These are phyloP conservation scores for Ascochyta clinopodiicola DNA, from an alignment of 2,329 filamentous ascomycete genomes.

Conservation along the genomic window DNA sequence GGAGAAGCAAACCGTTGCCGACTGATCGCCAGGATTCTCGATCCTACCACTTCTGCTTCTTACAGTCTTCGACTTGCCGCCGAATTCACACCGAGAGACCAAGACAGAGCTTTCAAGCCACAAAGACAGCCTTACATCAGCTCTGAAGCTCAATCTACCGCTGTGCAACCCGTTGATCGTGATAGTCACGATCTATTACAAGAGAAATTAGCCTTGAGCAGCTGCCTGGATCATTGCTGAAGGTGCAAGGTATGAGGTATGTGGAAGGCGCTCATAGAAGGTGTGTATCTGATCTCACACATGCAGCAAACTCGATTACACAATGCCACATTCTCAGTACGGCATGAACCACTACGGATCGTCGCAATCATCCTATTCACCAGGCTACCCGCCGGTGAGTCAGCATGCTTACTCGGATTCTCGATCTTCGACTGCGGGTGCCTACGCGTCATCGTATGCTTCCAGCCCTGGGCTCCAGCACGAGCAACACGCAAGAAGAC, in stretches of 20 bases:
- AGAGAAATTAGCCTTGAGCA: conserved; percentile 28
- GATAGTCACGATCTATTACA: conserved; percentile 30
- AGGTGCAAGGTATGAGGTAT: conserved; percentile 51
- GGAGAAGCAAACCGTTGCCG: conserved; percentile 6
- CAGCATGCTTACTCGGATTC: conserved; percentile 40
- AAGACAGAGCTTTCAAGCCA: neutral
- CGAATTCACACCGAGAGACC: neutral
- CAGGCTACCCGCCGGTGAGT: conserved; percentile 40
- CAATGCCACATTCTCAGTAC: conserved; percentile 51
- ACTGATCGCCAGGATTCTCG: conserved; percentile 18
- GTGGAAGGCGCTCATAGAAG: neutral
- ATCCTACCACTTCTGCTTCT: conserved; percentile 18
- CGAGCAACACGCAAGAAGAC: conserved; percentile 35
- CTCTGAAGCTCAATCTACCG: neutral
- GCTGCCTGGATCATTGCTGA: conserved; percentile 29
- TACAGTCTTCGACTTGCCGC: neutral
- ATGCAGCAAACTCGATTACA: conserved; percentile 47
- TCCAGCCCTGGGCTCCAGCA: conserved; percentile 35
- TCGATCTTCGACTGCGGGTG: conserved; percentile 33
- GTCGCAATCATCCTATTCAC: conserved; percentile 38
- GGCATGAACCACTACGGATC: conserved; percentile 47
- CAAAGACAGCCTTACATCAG: neutral
- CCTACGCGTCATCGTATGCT: conserved; percentile 39
- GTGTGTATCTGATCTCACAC: conserved; percentile 21
- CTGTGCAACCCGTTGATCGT: conserved; percentile 14